Conservation (phyloP, 805 yeast species). For the Ogataea glucozyma region DNA sequence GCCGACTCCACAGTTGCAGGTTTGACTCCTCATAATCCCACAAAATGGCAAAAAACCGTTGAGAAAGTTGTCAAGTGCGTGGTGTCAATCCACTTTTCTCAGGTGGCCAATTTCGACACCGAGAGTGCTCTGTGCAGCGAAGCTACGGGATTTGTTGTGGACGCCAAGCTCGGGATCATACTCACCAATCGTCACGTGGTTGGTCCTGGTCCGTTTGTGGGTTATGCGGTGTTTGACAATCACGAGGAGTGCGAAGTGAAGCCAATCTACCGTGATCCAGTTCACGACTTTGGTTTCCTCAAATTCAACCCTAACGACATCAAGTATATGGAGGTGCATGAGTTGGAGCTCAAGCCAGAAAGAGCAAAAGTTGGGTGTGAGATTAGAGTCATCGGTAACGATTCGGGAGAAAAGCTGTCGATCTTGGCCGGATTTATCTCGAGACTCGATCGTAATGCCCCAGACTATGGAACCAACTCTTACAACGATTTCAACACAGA, state of each 20-base stretch:
- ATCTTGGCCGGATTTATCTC: slow-evolving; percentile 85
- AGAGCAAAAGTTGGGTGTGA: slow-evolving; percentile 90
- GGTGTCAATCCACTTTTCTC: slow-evolving; percentile 86
- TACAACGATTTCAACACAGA: slow-evolving; percentile 94
- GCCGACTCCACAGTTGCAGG: slow-evolving; percentile 3
- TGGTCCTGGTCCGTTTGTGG: slow-evolving; percentile 92
- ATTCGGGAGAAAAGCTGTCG: slow-evolving; percentile 91
- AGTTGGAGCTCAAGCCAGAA: slow-evolving; percentile 72
- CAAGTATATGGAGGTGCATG: slow-evolving; percentile 71
- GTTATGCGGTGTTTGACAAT: slow-evolving; percentile 89
- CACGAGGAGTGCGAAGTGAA: slow-evolving; percentile 89
- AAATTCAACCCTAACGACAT: slow-evolving; percentile 71
- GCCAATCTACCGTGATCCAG: slow-evolving; percentile 90
- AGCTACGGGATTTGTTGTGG: slow-evolving; percentile 96
- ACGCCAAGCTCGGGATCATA: slow-evolving; percentile 75
- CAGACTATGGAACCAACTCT: slow-evolving; percentile 84
- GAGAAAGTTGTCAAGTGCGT: slow-evolving; percentile 80
- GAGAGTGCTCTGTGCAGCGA: slow-evolving; percentile 79
- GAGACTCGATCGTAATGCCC: slow-evolving; percentile 89
- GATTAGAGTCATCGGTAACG: slow-evolving; percentile 93
- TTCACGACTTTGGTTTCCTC: slow-evolving; percentile 91
- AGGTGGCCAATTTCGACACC: slow-evolving; percentile 83
- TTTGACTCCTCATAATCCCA: too few relatives aligned
- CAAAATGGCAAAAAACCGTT: slow-evolving; percentile 78
- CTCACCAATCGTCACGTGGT: slow-evolving; percentile 93